phyloP scores from a whole-genome alignment of 441 rosid genomes.

The Gossypium lobatum region DNA sequence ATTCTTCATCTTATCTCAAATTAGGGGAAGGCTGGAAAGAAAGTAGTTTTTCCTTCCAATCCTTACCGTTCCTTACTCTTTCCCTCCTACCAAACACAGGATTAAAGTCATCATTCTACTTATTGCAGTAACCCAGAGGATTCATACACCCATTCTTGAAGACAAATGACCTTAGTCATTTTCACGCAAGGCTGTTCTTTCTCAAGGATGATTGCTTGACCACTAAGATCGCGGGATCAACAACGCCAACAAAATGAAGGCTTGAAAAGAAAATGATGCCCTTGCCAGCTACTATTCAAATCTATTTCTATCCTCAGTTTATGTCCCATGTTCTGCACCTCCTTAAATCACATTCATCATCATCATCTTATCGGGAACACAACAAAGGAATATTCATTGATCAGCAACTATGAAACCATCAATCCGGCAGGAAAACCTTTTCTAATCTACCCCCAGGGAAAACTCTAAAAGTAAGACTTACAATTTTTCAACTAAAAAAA shows the following conservation, averaged over 20 bases:
- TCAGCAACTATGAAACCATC: not conserved
- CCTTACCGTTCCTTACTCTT: not conserved
- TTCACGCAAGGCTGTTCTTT: not conserved
- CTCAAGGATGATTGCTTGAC: not conserved
- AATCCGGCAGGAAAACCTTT: not conserved
- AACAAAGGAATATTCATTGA: not conserved
- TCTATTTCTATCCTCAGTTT: not conserved
- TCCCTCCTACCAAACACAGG: not conserved
- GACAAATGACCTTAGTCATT: not conserved
- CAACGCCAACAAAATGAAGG: slow-evolving; percentile 2
- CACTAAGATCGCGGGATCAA: not conserved
- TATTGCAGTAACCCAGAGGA: not conserved
- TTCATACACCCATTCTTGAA: not conserved
- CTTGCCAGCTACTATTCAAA: not conserved
- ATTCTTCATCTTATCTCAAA: not conserved
- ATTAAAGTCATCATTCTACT: not conserved
- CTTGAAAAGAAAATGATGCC: not conserved
- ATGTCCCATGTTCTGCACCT: not conserved
- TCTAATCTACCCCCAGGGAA: not conserved
- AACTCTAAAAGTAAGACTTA: not conserved
- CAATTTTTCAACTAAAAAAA: not conserved
- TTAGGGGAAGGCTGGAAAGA: not conserved
- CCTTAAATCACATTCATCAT: not conserved
- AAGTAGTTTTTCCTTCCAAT: not conserved
- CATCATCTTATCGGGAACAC: not conserved